phyloP scores from a whole-genome alignment of 2,329 filamentous ascomycete species.

The Fusarium nanum region DNA sequence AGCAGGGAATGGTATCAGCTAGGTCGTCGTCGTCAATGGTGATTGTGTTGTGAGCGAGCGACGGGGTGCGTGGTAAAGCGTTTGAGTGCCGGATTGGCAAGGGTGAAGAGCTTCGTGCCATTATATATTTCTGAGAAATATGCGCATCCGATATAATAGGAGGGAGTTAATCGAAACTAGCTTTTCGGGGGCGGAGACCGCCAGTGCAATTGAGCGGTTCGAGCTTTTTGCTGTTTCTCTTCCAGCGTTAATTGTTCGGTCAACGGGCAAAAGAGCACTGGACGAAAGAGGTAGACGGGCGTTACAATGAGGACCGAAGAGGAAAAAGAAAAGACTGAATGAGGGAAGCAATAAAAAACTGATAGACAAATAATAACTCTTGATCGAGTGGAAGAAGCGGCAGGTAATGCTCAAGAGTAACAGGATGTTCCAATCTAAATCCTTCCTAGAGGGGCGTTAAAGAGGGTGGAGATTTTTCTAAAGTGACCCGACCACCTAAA shows the following conservation, averaged over 20 bases:
- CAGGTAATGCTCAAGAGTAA: constrained; percentile 8
- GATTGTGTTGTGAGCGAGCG: constrained; percentile 41
- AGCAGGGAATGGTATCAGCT: constrained; percentile 60
- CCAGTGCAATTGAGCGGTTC: constrained; percentile 5
- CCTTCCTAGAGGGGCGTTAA: constrained; percentile 23
- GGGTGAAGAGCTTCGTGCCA: constrained; percentile 49
- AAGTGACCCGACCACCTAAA: neutral
- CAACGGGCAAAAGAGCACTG: constrained; percentile 23
- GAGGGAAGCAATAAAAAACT: neutral
- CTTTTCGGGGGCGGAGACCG: constrained; percentile 25
- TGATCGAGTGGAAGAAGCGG: neutral
- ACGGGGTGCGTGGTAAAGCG: constrained; percentile 46
- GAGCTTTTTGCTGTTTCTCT: constrained; percentile 17
- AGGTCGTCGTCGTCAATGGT: constrained; percentile 58
- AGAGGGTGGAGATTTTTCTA: constrained; percentile 30
- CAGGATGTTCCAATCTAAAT: constrained; percentile 17
- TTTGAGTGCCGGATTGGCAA: constrained; percentile 49
- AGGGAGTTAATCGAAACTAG: constrained; percentile 19
- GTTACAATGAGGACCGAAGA: neutral
- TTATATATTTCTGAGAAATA: constrained; percentile 31
- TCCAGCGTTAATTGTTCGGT: constrained; percentile 22
- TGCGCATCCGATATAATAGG: constrained; percentile 4
- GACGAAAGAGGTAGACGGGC: constrained; percentile 21
- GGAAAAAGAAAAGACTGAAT: neutral
- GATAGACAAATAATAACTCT: neutral